Percentiles rank a stretch among this genome's conserved stretches.
These are phyloP conservation scores for Lenzites betulinus DNA, from an alignment of 768 basidiomycete genomes.

Conservation along the genomic window DNA sequence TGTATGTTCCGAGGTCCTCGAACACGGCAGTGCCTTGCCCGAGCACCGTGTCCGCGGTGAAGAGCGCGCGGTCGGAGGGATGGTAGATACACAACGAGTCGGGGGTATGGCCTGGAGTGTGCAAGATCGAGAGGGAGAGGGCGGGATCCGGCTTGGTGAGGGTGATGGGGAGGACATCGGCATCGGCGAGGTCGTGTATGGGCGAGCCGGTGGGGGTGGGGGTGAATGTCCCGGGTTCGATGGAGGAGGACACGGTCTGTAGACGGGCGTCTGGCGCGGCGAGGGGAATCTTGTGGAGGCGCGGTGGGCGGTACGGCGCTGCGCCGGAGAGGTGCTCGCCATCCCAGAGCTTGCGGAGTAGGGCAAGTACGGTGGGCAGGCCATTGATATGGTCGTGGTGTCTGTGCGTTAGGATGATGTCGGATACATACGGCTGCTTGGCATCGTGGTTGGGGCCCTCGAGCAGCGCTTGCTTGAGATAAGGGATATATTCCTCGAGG, in stretches of 20 bases:
- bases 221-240: constrained; percentile 46
- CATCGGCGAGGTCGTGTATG: constrained; percentile 62
- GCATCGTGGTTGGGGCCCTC: constrained; percentile 39
- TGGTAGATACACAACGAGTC: constrained; percentile 83
- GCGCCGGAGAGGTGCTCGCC: constrained; percentile 41
- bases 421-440: constrained; percentile 64
- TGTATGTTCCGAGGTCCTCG: constrained; percentile 74
- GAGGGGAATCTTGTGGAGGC: constrained; percentile 73
- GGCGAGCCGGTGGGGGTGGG: constrained; percentile 43
- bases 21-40: constrained; percentile 92
- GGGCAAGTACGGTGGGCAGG: constrained; percentile 64
- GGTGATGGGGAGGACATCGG: constrained; percentile 49
- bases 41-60: constrained; percentile 90
- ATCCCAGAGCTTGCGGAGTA: constrained; percentile 67
- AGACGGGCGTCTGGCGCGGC: constrained; percentile 39
- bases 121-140: constrained; percentile 61
- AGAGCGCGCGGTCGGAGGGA: constrained; percentile 69
- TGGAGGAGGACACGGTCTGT: constrained; percentile 41
- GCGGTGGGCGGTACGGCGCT: constrained; percentile 60
- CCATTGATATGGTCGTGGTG: constrained; percentile 88
- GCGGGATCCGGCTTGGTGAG: constrained; percentile 16
- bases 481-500: constrained; percentile 60
- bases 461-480: constrained; percentile 63
- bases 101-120: constrained; percentile 88
- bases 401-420: constrained; percentile 91